Evolutionary conservation across 2,329 filamentous ascomycete genomes (phyloP), one percentile per base, ranked within the genome.

Genomic region (Coniella vitis): DNA sequence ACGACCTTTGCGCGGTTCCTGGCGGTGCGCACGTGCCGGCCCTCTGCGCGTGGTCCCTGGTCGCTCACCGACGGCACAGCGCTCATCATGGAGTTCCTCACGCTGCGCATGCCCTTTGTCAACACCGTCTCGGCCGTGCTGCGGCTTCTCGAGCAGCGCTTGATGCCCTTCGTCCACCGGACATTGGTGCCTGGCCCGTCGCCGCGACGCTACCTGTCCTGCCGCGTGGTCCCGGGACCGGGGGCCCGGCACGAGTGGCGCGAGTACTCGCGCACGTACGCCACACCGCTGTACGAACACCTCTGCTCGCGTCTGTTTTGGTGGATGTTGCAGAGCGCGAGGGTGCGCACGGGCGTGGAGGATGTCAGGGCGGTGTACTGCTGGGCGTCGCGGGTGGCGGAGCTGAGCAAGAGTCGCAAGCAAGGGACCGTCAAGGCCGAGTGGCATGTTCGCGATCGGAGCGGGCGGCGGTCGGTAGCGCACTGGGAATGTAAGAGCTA

Each of bases 81-180:
- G 16, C 16, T 42, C 16, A 34, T 42, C 40, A 42, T 42, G 40
- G 40, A 42, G 29, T 42, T 32, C 25, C 29, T 42, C 25, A 34
- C 16, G 0, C 12, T 9, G 25, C 40, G 40, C n/a, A 21, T 42
- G 7, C 40, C 40, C 7, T 42, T 42, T 25, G 16, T 42, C 40
- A 7, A 7, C 5, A 42, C 29, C 40, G 32, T 32, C 25, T n/a
- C 9, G 16, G 4, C n/a, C 3, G 7, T 42, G 4, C 40, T 42
- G 14, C 8, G 12, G 8, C 12, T 34, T n/a, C 40, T 42, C 4
- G 40, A 42, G 40, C 16, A 20, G 12, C 12, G 40, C n/a, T 16
- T 42, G 17, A 19, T 12, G 16, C 40, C 40, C 5, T 42, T 17
- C 10, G 16, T 42, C 40, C 22, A 42, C 10, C 16, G 20, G 14